Evolutionary conservation across 2,329 filamentous ascomycete species (phyloP).

Genomic region (Aspergillus fischeri): DNA sequence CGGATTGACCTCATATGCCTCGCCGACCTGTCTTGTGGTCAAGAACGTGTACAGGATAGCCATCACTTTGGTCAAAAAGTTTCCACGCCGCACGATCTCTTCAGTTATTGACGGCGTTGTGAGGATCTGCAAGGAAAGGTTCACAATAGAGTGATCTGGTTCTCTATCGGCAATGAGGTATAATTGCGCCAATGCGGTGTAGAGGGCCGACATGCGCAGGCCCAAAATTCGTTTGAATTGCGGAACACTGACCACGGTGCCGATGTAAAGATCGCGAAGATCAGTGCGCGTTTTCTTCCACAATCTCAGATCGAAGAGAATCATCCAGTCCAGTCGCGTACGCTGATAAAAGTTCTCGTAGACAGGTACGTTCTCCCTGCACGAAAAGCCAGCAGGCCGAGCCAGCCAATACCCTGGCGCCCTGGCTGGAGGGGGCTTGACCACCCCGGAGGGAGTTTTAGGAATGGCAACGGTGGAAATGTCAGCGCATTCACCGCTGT

Average conservation of each 20-base stretch:
- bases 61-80: constrained; percentile 92
- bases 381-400: constrained; percentile 66
- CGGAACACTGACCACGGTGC: constrained; percentile 90
- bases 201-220: constrained; percentile 88
- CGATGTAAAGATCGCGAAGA: constrained; percentile 89
- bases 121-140: constrained; percentile 91
- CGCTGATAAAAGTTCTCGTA: constrained; percentile 87
- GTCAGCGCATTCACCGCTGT: constrained; percentile 14
- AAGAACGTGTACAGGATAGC: constrained; percentile 97
- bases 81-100: constrained; percentile 89
- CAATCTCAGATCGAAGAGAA: constrained; percentile 88
- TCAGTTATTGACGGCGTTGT: constrained; percentile 95
- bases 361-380: constrained; percentile 58
- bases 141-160: constrained; percentile 97
- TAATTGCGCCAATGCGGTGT: constrained; percentile 87
- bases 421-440: constrained; percentile 41
- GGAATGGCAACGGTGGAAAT: constrained; percentile 61
- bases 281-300: constrained; percentile 96
- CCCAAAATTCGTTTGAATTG: constrained; percentile 94
- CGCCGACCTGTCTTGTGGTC: constrained; percentile 90
- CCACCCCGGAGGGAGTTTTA: constrained; percentile 63
- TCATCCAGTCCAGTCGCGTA: constrained; percentile 87
- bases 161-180: constrained; percentile 95
- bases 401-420: constrained; percentile 79
- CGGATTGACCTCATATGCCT: constrained; percentile 82